Conservation (phyloP, 2,329 filamentous ascomycete species). For the Pseudogymnoascus sp. region DNA sequence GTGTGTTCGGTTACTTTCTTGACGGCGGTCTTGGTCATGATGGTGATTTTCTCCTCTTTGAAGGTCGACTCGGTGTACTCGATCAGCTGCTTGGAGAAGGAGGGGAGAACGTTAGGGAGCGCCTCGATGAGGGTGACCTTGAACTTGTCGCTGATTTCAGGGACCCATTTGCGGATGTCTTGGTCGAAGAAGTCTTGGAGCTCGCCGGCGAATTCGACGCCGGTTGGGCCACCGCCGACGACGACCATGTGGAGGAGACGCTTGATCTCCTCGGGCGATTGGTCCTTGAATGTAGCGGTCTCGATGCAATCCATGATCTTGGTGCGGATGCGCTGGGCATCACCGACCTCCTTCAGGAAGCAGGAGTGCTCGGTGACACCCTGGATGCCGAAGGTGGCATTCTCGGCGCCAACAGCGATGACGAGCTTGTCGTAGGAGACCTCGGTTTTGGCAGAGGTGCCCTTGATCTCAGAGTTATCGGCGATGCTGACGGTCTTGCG, state of each 20-base stretch:
- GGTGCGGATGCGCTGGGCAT: slow-evolving; percentile 93
- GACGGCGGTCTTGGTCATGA: slow-evolving; percentile 98
- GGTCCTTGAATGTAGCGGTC: slow-evolving; percentile 96
- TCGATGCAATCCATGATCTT: slow-evolving; percentile 99
- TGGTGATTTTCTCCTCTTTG: slow-evolving; percentile 96
- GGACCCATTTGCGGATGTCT: slow-evolving; percentile 96
- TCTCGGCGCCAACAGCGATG: slow-evolving; percentile 93
- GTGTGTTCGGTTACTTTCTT: slow-evolving; percentile 91
- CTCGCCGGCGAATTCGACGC: slow-evolving; percentile 97
- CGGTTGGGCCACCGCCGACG: slow-evolving; percentile 85
- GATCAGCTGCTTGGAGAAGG: slow-evolving; percentile 98
- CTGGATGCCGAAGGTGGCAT: slow-evolving; percentile 95
- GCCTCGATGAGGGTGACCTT: slow-evolving; percentile 96
- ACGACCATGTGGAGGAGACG: slow-evolving; percentile 98
- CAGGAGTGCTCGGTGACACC: slow-evolving; percentile 92
- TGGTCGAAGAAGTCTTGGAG: slow-evolving; percentile 98
- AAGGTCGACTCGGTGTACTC: slow-evolving; percentile 99
- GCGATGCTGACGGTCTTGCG: slow-evolving; percentile 81
- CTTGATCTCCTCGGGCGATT: slow-evolving; percentile 77
- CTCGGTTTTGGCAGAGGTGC: slow-evolving; percentile 70
- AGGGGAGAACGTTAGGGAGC: slow-evolving; percentile 89
- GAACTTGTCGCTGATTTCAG: slow-evolving; percentile 90
- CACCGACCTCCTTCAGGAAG: slow-evolving; percentile 96
- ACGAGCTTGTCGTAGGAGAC: slow-evolving; percentile 98
- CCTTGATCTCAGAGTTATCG: slow-evolving; percentile 90